A percentile compares a stretch with the other conserved stretches of the same genome.
Evolutionary conservation across 2,329 filamentous ascomycete species (phyloP).

Genomic region (Alternaria triticina): DNA sequence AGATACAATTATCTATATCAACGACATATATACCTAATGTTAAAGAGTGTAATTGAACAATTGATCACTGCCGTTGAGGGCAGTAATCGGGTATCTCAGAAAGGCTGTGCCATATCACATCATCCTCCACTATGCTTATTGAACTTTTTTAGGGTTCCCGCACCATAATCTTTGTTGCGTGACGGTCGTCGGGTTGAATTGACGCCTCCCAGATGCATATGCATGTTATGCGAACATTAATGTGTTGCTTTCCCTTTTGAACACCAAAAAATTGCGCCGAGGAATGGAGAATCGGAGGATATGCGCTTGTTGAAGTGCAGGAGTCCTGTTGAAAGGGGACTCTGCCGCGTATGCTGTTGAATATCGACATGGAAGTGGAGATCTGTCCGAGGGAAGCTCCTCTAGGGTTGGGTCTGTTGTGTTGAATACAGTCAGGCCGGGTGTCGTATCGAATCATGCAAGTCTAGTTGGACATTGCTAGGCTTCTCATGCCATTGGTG

Average conservation of each 20-base stretch:
- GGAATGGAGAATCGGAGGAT: not conserved
- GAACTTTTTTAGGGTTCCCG: slow-evolving; percentile 11
- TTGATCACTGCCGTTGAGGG: slow-evolving; percentile 40
- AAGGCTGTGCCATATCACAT: slow-evolving; percentile 4
- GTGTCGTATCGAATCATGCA: not conserved
- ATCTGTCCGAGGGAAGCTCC: slow-evolving; percentile 6
- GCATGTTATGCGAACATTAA: not conserved
- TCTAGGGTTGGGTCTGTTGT: slow-evolving; percentile 29
- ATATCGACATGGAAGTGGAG: not conserved
- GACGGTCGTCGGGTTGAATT: slow-evolving; percentile 50
- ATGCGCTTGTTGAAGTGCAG: slow-evolving; percentile 28
- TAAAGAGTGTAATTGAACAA: slow-evolving; percentile 6
- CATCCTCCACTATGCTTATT: not conserved
- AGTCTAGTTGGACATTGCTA: slow-evolving; percentile 35
- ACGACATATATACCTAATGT: not conserved
- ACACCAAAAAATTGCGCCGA: not conserved
- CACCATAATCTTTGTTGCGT: slow-evolving; percentile 23
- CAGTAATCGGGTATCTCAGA: slow-evolving; percentile 36
- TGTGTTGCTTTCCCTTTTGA: not conserved
- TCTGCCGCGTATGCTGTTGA: slow-evolving; percentile 9
- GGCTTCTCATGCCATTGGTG: slow-evolving; percentile 38
- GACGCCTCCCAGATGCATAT: slow-evolving; percentile 45
- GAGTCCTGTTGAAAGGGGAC: slow-evolving; percentile 29
- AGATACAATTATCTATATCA: not conserved
- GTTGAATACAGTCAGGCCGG: slow-evolving; percentile 44